Evolutionary conservation across 208 protist genomes (phyloP), one percentile per base, ranked within the genome.

Genomic region (Blastocrithidia nonstop): DNA sequence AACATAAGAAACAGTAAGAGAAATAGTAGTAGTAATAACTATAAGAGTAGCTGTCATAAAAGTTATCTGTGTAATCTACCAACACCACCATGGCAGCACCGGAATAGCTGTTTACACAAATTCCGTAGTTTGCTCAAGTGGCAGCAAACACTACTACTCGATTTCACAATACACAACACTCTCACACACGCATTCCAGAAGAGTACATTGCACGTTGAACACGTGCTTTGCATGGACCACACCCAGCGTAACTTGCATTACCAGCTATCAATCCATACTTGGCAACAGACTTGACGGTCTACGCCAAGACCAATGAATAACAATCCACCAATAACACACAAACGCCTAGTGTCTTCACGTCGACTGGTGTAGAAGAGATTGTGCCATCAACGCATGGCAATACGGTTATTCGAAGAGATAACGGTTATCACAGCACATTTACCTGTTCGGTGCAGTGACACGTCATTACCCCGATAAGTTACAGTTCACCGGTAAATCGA

Each of bases 221-320:
- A 17, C 36, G 25, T n/a, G 54, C 47, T 22, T 35, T 69, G 52
- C 8, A 6, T 16, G 31, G 47, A 0, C 35, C 80, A 16, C 41
- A 50, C 38, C 43, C 32, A 8, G 24, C 25, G 4, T 57, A 43
- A 19, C 55, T 83, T 5, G 54, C 32, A 6, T 45, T 78, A 5
- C 73, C 73, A 11, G 19, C 65, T 7, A 7, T 16, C 23, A 89
- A 89, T 40, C 80, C 71, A 4, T 89, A 73, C 46, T 44, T 89
- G n/a, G 42, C 75, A 15, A 80, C 64, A 5, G 75, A 85, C 41
- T 76, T 89, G 40, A 78, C 62, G 4, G 16, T 83, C 11, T 62
- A 63, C 50, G 41, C 52, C 9, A 25, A 60, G 11, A 13, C 39
- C 0, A 38, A 27, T 13, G 39, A 5, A 22, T n/a, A 21, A n/a